Percentiles rank a stretch among this genome's conserved stretches.
Conservation (phyloP, 805 yeast species). For the Hanseniaspora lindneri region DNA sequence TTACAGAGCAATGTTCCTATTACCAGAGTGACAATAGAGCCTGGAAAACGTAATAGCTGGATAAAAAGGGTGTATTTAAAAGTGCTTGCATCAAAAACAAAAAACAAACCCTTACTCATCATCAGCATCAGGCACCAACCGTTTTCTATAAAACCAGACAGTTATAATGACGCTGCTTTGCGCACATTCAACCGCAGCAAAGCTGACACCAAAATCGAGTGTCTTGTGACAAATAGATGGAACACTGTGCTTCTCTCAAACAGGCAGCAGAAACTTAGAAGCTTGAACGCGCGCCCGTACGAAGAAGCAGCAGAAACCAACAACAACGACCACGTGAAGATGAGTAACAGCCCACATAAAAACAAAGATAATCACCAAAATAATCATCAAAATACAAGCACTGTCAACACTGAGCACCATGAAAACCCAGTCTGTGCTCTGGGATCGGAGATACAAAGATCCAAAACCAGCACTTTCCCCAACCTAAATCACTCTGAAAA, state of each 20-base stretch:
- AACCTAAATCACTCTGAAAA: not conserved
- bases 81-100: not conserved
- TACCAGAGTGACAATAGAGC: no score
- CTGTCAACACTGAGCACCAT: no score
- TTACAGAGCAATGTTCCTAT: no score
- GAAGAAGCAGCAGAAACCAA: no score
- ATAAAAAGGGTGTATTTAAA: not conserved
- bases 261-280: slow-evolving; percentile 1
- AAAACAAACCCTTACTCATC: slow-evolving; percentile 3
- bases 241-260: slow-evolving; percentile 1
- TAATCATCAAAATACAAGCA: no score
- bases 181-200: not conserved
- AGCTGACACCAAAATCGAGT: not conserved
- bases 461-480: no score
- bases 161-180: not conserved
- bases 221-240: slow-evolving; percentile 2
- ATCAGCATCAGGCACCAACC: not conserved
- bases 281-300: not conserved
- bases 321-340: no score
- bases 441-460: no score
- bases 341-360: no score
- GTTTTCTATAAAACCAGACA: not conserved
- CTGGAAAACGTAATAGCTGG: no score
- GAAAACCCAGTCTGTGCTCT: no score
- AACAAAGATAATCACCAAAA: no score